Conservation (phyloP, 768 basidiomycete genomes). For the Rossbeevera mucosa region DNA sequence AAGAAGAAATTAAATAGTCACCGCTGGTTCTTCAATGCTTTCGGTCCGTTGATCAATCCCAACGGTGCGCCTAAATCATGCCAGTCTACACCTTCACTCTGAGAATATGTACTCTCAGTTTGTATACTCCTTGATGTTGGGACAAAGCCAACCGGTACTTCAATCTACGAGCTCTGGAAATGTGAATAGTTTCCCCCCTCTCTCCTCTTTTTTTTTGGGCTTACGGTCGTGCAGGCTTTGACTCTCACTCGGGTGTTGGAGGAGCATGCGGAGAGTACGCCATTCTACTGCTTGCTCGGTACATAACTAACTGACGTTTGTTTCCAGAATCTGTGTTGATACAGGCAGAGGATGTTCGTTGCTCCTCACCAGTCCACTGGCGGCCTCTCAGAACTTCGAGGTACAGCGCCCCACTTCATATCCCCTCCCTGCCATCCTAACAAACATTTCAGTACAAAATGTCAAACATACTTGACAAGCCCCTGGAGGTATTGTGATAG, state of each 20-base stretch:
- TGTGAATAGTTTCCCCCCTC: conserved; percentile 39
- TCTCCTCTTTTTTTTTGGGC: not conserved
- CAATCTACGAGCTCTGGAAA: conserved; percentile 97
- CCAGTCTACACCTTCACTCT: not conserved
- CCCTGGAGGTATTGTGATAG: conserved; percentile 67
- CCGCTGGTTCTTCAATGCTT: conserved; percentile 97
- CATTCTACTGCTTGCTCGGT: not conserved
- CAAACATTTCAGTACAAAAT: conserved; percentile 68
- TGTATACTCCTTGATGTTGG: conserved; percentile 93
- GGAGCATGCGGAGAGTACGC: conserved; percentile 92
- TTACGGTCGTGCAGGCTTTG: conserved; percentile 47
- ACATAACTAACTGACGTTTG: not conserved
- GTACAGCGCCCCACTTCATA: conserved; percentile 26
- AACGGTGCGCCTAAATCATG: conserved; percentile 49
- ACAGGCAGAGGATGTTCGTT: conserved; percentile 69
- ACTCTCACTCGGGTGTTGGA: conserved; percentile 79
- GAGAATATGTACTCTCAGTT: conserved; percentile 39
- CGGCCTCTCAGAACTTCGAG: conserved; percentile 96
- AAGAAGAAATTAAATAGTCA: conserved; percentile 97
- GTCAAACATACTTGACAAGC: conserved; percentile 95
- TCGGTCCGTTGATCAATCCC: conserved; percentile 81
- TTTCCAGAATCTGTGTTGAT: conserved; percentile 71
- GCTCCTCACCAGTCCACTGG: conserved; percentile 68
- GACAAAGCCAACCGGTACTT: conserved; percentile 90
- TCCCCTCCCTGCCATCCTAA: not conserved